Percentiles rank a stretch among this genome's conserved stretches.
Evolutionary conservation across 2,329 filamentous ascomycete genomes (phyloP).

Genomic region (Camptophora hylomeconis): DNA sequence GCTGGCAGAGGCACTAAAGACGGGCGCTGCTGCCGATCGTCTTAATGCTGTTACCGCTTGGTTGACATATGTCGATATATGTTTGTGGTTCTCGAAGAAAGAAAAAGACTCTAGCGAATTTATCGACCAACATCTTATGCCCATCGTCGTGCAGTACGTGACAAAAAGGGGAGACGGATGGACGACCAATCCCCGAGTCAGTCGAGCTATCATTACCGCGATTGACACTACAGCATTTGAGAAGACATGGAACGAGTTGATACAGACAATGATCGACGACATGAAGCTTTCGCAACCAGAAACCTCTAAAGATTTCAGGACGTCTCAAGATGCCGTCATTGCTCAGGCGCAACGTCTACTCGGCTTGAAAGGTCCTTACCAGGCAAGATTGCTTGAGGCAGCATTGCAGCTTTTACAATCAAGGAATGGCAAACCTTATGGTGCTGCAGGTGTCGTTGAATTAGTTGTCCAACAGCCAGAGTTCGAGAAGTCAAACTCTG

Average conservation of each 20-base stretch:
- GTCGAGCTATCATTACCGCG: no score
- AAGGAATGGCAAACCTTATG: conserved; percentile 53
- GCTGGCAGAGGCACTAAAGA: conserved; percentile 54
- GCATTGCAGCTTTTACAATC: conserved; percentile 37
- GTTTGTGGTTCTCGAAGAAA: conserved; percentile 39
- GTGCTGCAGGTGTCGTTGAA: conserved; percentile 47
- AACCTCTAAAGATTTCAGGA: conserved; percentile 61
- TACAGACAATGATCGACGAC: conserved; percentile 46
- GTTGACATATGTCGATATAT: conserved; percentile 57
- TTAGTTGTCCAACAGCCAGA: conserved; percentile 34
- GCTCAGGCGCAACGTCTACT: conserved; percentile 58
- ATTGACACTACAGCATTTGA: conserved; percentile 26
- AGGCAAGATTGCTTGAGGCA: conserved; percentile 29
- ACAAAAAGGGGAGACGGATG: conserved; percentile 3
- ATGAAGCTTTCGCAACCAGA: conserved; percentile 69
- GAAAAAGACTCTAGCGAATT: conserved; percentile 35
- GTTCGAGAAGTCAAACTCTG: conserved; percentile 9
- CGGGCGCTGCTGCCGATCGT: conserved; percentile 49
- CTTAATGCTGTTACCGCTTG: conserved; percentile 58
- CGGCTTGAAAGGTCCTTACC: conserved; percentile 30
- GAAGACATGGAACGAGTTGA: conserved; percentile 51
- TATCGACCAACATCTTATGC: conserved; percentile 35
- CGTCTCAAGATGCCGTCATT: conserved; percentile 57
- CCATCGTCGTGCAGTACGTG: conserved; percentile 42
- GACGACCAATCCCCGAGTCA: conserved; percentile 1